These are phyloP conservation scores for Pseudopediastrum boryanum DNA, from an alignment of 139 green algal species.

Conservation along the genomic window DNA sequence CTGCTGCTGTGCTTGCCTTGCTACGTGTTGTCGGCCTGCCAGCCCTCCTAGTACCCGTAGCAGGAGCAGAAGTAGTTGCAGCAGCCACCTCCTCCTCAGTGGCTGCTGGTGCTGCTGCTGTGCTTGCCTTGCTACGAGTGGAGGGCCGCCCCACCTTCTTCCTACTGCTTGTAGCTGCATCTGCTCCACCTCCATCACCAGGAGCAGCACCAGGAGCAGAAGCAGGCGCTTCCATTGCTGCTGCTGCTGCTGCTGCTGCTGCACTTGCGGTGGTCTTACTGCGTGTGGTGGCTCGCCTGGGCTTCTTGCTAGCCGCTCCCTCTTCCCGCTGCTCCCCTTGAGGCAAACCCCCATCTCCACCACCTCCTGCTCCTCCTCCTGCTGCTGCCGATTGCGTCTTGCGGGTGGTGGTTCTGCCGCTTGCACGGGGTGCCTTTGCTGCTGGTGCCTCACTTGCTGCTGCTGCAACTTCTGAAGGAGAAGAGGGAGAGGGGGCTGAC, in stretches of 20 bases:
- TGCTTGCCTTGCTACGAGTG: too few species aligned
- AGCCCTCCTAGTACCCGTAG: too few species aligned
- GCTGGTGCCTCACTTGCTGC: too few species aligned
- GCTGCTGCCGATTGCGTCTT: background rate
- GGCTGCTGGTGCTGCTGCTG: too few species aligned
- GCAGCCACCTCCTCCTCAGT: too few species aligned
- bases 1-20: too few species aligned
- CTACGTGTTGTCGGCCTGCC: too few species aligned
- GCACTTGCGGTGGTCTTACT: background rate
- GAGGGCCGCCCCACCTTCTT: too few species aligned
- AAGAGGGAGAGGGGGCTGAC: background rate
- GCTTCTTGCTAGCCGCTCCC: constrained; percentile 10
- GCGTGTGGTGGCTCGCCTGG: constrained; percentile 2
- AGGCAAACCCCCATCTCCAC: background rate
- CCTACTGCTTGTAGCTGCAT: too few species aligned
- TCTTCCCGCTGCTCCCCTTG: background rate
- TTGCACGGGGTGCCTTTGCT: too few species aligned
- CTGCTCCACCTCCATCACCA: constrained; percentile 30
- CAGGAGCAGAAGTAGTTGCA: too few species aligned
- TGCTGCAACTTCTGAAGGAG: background rate
- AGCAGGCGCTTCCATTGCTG: background rate
- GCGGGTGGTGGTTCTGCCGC: too few species aligned
- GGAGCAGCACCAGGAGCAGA: background rate
- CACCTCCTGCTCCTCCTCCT: constrained; percentile 8
- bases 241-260: constrained; percentile 4